These are phyloP conservation scores for Exobasidium rhododendri DNA, from an alignment of 1,284 basidiomycete species.

Conservation along the genomic window DNA sequence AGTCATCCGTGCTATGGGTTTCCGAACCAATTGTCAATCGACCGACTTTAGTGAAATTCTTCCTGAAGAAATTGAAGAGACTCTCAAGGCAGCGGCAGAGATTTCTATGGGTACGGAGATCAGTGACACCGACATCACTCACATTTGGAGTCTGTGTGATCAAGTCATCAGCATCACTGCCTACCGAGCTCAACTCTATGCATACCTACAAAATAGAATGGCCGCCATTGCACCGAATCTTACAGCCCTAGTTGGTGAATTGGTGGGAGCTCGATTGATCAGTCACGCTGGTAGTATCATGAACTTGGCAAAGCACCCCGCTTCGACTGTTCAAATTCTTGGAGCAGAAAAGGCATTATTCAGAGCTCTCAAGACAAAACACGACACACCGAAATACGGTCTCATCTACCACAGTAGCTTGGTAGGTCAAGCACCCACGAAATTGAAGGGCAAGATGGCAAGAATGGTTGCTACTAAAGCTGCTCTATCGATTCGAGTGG, in stretches of 20 bases:
- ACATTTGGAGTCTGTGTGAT: constrained; percentile 92
- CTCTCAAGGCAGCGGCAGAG: constrained; percentile 83
- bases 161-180: constrained; percentile 93
- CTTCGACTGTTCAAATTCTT: constrained; percentile 95
- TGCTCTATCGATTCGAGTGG: constrained; percentile 90
- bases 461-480: constrained; percentile 95
- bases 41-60: constrained; percentile 85
- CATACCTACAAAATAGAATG: constrained; percentile 96
- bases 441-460: constrained; percentile 99
- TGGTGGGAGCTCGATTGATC: constrained; percentile 92
- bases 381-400: constrained; percentile 97
- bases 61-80: constrained; percentile 78
- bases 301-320: constrained; percentile 91
- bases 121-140: constrained; percentile 86
- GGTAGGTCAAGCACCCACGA: constrained; percentile 94
- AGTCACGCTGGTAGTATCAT: constrained; percentile 93
- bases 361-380: constrained; percentile 96
- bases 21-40: constrained; percentile 78
- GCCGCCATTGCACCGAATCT: constrained; percentile 93
- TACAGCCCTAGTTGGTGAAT: constrained; percentile 90
- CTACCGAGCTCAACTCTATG: constrained; percentile 87
- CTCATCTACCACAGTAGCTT: constrained; percentile 86
- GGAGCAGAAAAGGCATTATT: constrained; percentile 98
- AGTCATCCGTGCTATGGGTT: constrained; percentile 51
- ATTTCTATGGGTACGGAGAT: constrained; percentile 99